Conservation (phyloP, 1,139 yeast genomes). For the Protomyces inouyei region DNA sequence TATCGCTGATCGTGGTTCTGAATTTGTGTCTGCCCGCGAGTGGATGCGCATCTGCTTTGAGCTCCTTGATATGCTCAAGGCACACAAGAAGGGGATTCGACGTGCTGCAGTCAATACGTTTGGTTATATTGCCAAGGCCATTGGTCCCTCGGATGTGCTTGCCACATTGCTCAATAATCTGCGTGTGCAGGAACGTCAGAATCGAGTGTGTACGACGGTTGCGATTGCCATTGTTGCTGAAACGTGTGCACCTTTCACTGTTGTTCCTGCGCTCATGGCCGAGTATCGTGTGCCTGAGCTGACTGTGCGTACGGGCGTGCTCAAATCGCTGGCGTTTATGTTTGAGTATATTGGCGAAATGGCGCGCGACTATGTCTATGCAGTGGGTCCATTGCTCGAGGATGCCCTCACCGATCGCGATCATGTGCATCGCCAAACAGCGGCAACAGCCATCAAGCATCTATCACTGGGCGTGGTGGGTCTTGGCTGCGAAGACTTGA, state of each 20-base stretch:
- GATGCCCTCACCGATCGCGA: conserved; percentile 91
- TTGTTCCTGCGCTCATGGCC: conserved; percentile 93
- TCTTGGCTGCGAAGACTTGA: conserved; percentile 66
- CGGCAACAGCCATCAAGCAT: conserved; percentile 81
- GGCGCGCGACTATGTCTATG: conserved; percentile 76
- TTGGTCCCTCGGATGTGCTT: conserved; percentile 93
- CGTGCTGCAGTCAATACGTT: conserved; percentile 85
- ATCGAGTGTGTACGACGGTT: conserved; percentile 95
- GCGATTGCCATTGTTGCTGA: conserved; percentile 98
- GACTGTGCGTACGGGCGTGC: conserved; percentile 91
- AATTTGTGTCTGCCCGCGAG: conserved; percentile 81
- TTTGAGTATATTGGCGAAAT: conserved; percentile 86
- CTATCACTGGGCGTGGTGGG: conserved; percentile 78
- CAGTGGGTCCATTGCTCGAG: conserved; percentile 73
- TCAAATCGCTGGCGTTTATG: conserved; percentile 87
- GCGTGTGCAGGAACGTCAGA: conserved; percentile 90
- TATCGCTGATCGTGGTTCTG: conserved; percentile 80
- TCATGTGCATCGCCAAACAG: conserved; percentile 91
- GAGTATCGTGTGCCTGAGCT: conserved; percentile 90
- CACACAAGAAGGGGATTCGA: conserved; percentile 73
- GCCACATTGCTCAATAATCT: conserved; percentile 79
- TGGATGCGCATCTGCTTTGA: conserved; percentile 98
- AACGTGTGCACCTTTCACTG: conserved; percentile 87
- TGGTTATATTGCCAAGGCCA: conserved; percentile 84
- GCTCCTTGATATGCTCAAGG: conserved; percentile 79